Conservation (phyloP, 768 basidiomycete species). For the Boletellus emodensis region DNA sequence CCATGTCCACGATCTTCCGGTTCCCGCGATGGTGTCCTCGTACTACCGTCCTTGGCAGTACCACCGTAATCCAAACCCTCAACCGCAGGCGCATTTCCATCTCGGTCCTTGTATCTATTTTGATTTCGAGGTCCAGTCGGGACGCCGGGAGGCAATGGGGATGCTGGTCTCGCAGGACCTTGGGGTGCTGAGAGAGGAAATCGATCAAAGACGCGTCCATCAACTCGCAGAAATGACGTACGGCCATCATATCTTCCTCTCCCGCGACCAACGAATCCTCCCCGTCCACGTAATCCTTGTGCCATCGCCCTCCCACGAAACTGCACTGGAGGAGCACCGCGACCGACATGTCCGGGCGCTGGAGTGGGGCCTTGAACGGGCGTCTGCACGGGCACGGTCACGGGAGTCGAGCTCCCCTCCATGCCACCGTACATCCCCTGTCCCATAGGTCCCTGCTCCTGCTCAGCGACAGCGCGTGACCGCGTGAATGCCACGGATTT, state of each 20-base stretch:
- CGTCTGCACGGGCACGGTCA: constrained; percentile 38
- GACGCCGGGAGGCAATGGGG: constrained; percentile 81
- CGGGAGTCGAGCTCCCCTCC: constrained; percentile 50
- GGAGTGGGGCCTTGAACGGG: constrained; percentile 31
- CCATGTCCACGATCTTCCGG: constrained; percentile 63
- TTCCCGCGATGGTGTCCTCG: constrained; percentile 59
- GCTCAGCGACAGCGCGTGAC: constrained; percentile 22
- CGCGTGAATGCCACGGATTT: constrained; percentile 33
- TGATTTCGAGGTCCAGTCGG: constrained; percentile 86
- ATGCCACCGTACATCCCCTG: constrained; percentile 69
- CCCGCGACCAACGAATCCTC: constrained; percentile 38
- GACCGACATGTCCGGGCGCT: constrained; percentile 27
- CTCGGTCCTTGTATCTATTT: constrained; percentile 87
- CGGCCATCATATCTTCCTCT: constrained; percentile 37
- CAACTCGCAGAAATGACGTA: constrained; percentile 23
- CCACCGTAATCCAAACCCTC: constrained; percentile 89
- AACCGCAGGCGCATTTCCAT: constrained; percentile 78
- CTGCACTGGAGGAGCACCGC: constrained; percentile 35
- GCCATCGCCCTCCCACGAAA: constrained; percentile 44
- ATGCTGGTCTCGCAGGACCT: constrained; percentile 69
- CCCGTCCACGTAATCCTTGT: constrained; percentile 43
- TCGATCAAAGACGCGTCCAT: neutral
- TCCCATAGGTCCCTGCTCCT: constrained; percentile 61
- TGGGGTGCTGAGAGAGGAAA: constrained; percentile 33
- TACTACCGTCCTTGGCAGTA: constrained; percentile 39